A percentile compares a stretch with the other conserved stretches of the same genome.
Evolutionary conservation across 2,329 filamentous ascomycete genomes (phyloP).

Genomic region (Neonectria coccinea): DNA sequence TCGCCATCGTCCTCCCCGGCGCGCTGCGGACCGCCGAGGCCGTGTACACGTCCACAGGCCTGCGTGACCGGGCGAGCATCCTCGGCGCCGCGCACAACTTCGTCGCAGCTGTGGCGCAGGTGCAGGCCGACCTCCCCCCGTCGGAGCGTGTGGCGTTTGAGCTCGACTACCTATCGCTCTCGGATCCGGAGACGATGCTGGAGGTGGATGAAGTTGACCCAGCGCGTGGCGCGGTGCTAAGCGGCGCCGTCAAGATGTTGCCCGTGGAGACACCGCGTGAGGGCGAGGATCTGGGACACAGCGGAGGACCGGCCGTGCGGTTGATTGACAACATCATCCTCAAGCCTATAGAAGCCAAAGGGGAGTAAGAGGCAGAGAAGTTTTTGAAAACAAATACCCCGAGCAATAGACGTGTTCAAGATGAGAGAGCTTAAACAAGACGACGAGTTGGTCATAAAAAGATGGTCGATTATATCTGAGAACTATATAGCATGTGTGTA

Average conservation of each 20-base stretch:
- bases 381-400: slow-evolving; percentile 33
- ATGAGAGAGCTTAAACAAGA: slow-evolving; percentile 11
- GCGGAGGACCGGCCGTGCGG: slow-evolving; percentile 79
- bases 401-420: slow-evolving; percentile 32
- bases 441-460: background rate
- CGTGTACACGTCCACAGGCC: slow-evolving; percentile 67
- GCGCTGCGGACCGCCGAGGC: slow-evolving; percentile 78
- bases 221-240: slow-evolving; percentile 81
- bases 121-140: slow-evolving; percentile 71
- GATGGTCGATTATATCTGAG: background rate
- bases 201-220: slow-evolving; percentile 80
- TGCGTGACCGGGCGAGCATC: slow-evolving; percentile 71
- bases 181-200: slow-evolving; percentile 84
- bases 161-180: slow-evolving; percentile 91
- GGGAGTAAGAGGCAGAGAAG: slow-evolving; percentile 23
- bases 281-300: slow-evolving; percentile 80
- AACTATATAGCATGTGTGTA: slow-evolving; percentile 19
- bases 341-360: slow-evolving; percentile 51
- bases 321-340: slow-evolving; percentile 95
- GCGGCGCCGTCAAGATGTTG: slow-evolving; percentile 90
- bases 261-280: slow-evolving; percentile 77
- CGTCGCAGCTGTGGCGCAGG: slow-evolving; percentile 63
- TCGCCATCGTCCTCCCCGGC: slow-evolving; percentile 78
- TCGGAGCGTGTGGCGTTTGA: slow-evolving; percentile 77
- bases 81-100: slow-evolving; percentile 76